Evolutionary conservation across 2,329 filamentous ascomycete species (phyloP).

Genomic region (Calonectria ilicicola): DNA sequence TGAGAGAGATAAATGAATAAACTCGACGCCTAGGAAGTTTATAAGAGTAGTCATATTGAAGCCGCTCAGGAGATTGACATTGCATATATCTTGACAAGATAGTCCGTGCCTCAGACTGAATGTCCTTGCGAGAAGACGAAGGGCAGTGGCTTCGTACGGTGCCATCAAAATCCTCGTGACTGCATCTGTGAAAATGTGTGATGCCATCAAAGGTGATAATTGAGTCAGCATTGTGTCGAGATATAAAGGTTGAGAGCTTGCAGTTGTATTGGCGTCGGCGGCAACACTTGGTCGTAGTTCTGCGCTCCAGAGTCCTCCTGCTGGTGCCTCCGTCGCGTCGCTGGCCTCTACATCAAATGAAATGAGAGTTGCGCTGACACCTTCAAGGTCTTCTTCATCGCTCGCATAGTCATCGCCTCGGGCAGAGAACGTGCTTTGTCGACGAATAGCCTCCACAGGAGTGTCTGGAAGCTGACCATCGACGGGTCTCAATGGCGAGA

Average conservation of each 20-base stretch:
- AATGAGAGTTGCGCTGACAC: constrained; percentile 67
- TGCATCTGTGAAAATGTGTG: constrained; percentile 60
- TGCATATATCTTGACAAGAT: constrained; percentile 53
- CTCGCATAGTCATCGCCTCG: constrained; percentile 65
- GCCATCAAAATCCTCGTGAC: constrained; percentile 56
- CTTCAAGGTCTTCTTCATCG: constrained; percentile 68
- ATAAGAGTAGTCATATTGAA: constrained; percentile 53
- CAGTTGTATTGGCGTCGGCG: constrained; percentile 41
- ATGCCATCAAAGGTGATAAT: constrained; percentile 61
- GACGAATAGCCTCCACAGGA: constrained; percentile 50
- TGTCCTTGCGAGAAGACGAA: constrained; percentile 58
- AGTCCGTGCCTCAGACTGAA: constrained; percentile 55
- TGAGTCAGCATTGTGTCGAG: constrained; percentile 63
- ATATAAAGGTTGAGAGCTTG: constrained; percentile 51
- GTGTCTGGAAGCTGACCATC: constrained; percentile 48
- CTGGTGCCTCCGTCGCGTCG: constrained; percentile 62
- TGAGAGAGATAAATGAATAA: constrained; percentile 58
- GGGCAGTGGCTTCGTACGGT: constrained; percentile 60
- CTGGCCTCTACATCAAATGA: constrained; percentile 72
- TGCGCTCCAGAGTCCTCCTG: constrained; percentile 69
- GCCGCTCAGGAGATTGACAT: constrained; percentile 49
- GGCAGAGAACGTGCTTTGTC: constrained; percentile 60
- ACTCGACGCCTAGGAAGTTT: constrained; percentile 61
- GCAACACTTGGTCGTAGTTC: constrained; percentile 65
- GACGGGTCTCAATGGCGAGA: constrained; percentile 42